These are phyloP conservation scores for Sporothrix sp. DNA, from an alignment of 2,329 filamentous ascomycete genomes.

Conservation along the genomic window DNA sequence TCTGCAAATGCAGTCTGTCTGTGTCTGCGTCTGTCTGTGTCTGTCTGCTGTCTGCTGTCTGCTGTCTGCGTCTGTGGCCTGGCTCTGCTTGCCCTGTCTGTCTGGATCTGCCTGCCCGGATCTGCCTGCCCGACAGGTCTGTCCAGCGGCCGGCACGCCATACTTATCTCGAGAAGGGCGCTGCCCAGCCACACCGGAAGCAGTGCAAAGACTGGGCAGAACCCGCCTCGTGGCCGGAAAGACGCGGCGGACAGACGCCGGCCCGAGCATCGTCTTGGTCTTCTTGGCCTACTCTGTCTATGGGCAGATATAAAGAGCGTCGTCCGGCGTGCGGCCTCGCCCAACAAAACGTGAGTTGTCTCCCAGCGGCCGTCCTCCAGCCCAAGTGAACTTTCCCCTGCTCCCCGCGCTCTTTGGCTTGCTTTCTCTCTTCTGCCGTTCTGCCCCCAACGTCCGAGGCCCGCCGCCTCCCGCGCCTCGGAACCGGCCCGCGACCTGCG, in stretches of 20 bases:
- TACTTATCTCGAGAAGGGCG: conserved; percentile 45
- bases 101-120: conserved; percentile 15
- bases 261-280: no score
- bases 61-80: conserved; percentile 6
- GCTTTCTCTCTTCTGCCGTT: neutral
- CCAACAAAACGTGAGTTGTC: no score
- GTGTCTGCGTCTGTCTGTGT: conserved; percentile 17
- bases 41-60: conserved; percentile 15
- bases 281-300: conserved; percentile 22
- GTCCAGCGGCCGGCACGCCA: conserved; percentile 41
- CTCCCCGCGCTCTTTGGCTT: no score
- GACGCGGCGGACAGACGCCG: no score
- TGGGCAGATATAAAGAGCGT: conserved; percentile 16
- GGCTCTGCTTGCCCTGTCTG: conserved; percentile 14
- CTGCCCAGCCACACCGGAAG: no score
- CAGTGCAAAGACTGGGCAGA: no score
- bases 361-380: no score
- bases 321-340: no score
- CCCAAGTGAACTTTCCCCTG: conserved; percentile 6
- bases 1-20: no score
- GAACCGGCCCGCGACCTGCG: no score
- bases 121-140: conserved; percentile 48
- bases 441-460: neutral
- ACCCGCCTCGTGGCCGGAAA: no score
- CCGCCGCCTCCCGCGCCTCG: neutral